Conservation (phyloP, 2,329 filamentous ascomycete genomes). For the Neospermospora avenae region DNA sequence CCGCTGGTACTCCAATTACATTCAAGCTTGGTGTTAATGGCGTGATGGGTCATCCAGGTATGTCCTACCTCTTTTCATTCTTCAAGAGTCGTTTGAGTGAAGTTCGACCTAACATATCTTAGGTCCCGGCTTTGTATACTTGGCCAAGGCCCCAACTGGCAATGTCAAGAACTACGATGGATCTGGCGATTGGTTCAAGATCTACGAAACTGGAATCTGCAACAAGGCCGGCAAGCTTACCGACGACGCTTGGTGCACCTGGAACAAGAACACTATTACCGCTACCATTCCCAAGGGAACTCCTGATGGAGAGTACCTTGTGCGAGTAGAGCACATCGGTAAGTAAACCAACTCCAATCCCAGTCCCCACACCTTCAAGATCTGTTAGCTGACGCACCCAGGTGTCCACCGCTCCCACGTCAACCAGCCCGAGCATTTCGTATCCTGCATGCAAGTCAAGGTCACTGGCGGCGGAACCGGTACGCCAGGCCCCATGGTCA, state of each 20-base stretch:
- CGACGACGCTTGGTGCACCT: neutral
- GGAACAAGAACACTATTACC: neutral
- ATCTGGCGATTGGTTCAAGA: conserved; percentile 27
- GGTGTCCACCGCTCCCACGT: neutral
- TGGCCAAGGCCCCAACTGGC: conserved; percentile 20
- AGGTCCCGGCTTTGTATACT: conserved; percentile 23
- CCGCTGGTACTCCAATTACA: neutral
- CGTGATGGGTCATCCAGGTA: conserved; percentile 23
- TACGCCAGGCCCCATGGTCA: conserved; percentile 36
- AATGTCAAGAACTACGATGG: conserved; percentile 23
- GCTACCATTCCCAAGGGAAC: conserved; percentile 36
- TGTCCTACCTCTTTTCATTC: neutral
- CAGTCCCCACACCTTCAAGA: conserved; percentile 8
- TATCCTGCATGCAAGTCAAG: conserved; percentile 42
- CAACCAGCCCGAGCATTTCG: conserved; percentile 10
- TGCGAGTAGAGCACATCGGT: conserved; percentile 38
- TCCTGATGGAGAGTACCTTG: conserved; percentile 37
- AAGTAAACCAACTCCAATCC: too few species aligned
- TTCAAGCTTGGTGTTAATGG: neutral
- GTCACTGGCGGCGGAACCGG: conserved; percentile 41
- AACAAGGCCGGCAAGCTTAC: conserved; percentile 14
- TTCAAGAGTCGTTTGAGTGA: neutral
- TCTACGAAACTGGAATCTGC: conserved; percentile 20
- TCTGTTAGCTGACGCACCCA: conserved; percentile 13
- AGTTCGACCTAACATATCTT: neutral